These are phyloP conservation scores for Quercus tomentella DNA, from an alignment of 331 rosid genomes.

Conservation along the genomic window DNA sequence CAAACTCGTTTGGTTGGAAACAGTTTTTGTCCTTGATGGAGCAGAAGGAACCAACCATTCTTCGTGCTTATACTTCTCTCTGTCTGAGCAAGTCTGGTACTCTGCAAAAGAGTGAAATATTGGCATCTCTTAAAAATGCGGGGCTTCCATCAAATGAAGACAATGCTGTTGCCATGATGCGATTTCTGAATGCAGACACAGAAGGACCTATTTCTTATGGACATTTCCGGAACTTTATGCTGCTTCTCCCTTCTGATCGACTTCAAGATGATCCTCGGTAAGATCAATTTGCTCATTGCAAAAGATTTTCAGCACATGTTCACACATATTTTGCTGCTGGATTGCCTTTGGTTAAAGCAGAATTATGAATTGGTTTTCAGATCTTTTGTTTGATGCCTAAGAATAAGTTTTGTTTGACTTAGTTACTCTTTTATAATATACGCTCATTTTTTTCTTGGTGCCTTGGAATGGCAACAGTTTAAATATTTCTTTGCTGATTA, in stretches of 20 bases:
- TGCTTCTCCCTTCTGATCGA: constrained; percentile 93
- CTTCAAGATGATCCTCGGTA: constrained; percentile 99
- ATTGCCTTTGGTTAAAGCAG: not conserved
- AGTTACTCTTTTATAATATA: not conserved
- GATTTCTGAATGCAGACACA: constrained; percentile 88
- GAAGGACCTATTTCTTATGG: constrained; percentile 96
- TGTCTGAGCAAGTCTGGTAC: constrained; percentile 98
- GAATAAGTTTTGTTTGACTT: not conserved
- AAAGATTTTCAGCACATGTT: not conserved
- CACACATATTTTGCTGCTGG: not conserved
- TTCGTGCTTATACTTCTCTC: constrained; percentile 95
- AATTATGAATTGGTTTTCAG: not conserved
- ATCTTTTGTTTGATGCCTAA: not conserved
- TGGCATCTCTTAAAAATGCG: constrained; percentile 81
- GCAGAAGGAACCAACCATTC: constrained; percentile 98
- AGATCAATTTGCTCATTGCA: constrained; percentile 30
- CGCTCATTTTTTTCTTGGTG: not conserved
- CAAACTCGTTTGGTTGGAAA: constrained; percentile 94
- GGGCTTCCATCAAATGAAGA: constrained; percentile 99
- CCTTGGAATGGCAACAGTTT: not conserved
- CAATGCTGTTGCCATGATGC: constrained; percentile 97
- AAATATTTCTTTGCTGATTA: not conserved
- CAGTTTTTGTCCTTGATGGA: constrained; percentile 93
- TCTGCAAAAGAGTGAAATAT: constrained; percentile 86
- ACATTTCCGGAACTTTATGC: constrained; percentile 97